Evolutionary conservation across 176 grass and related monocot genomes (phyloP), one percentile per base, ranked within the genome.

Genomic region (Paspalum vaginatum): DNA sequence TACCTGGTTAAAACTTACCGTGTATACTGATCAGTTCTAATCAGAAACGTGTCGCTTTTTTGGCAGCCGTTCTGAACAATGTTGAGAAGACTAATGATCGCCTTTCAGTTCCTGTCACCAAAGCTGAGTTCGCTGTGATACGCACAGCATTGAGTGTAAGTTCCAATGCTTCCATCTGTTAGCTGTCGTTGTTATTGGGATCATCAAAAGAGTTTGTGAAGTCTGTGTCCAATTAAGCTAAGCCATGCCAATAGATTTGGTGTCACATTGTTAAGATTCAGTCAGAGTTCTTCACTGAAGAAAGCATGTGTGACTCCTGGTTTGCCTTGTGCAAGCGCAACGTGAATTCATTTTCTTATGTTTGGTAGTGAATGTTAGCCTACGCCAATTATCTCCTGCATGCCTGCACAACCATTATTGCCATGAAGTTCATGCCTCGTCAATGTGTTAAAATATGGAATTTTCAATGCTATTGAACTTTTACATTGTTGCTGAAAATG

Each of bases 131-230:
- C 80, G 16, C 96, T 54, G 96, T 93, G 50, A 73, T 95, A 61
- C 96, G 92, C 50, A 88, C 90, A 69, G 66, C 93, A 55, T 85
- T 94, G 52, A 93, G 90, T 65, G 96, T 99, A 95, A 99, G 90
- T 64, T 79, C 79, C 53, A 54, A 16, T 85, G 37, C 38, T 83
- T 66, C 47, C 8, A 74, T 77, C 76, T 81, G 42, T 22, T 77
- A 57, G 66, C 6, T 65, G 58, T 57, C 4, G 11, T 53, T 54
- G 25, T 51, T 56, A 46, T 81, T 7, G 14, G 24, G 61, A 59
- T 81, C 8, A 43, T 48, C 1, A 8, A 48, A 44, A 51, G 16
- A 62, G 20, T 15, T 39, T 67, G n/a, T 42, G 32, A 32, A 32
- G 3, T 32, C 3, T 3, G 32, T 52, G 58, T 62, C 50, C 58